Conservation (phyloP, 139 green algal genomes). For the Pedinophyceae sp. region DNA sequence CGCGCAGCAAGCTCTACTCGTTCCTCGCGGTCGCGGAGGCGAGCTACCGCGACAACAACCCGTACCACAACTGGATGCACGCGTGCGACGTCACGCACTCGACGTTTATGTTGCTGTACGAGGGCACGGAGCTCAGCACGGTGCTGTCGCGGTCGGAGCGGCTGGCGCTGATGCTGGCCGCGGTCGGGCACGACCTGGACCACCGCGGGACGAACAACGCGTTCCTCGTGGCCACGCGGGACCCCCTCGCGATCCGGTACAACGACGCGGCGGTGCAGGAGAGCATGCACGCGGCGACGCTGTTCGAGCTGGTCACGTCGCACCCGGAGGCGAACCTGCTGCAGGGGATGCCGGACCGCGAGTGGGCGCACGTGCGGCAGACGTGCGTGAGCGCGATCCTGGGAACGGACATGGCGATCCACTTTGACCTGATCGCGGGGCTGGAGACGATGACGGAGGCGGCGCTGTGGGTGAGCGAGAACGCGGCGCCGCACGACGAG, state of each 20-base stretch:
- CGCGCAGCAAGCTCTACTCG: background rate
- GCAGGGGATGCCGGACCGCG: no score
- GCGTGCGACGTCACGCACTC: constrained; percentile 38
- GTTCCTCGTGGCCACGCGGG: constrained; percentile 30
- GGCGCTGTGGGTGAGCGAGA: no score
- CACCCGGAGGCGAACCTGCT: constrained; percentile 18
- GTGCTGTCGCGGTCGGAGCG: constrained; percentile 12
- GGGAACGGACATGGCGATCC: no score
- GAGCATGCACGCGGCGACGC: constrained; percentile 25
- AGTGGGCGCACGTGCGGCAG: no score
- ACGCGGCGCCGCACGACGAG: no score
- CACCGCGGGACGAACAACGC: constrained; percentile 47
- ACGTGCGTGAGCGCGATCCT: no score
- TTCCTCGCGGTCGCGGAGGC: background rate
- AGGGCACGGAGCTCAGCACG: background rate
- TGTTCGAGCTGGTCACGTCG: constrained; percentile 25
- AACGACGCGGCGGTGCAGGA: constrained; percentile 51
- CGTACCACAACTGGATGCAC: constrained; percentile 13
- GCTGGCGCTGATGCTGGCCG: constrained; percentile 36
- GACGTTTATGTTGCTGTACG: constrained; percentile 15
- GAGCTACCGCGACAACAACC: background rate
- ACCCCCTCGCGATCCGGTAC: constrained; percentile 33
- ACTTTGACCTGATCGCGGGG: no score
- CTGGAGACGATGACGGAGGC: no score
- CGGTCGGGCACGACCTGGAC: constrained; percentile 44